A percentile compares a stretch with the other conserved stretches of the same genome.
Evolutionary conservation across 2,329 filamentous ascomycete genomes (phyloP).

Genomic region (Stromatinia cepivora): DNA sequence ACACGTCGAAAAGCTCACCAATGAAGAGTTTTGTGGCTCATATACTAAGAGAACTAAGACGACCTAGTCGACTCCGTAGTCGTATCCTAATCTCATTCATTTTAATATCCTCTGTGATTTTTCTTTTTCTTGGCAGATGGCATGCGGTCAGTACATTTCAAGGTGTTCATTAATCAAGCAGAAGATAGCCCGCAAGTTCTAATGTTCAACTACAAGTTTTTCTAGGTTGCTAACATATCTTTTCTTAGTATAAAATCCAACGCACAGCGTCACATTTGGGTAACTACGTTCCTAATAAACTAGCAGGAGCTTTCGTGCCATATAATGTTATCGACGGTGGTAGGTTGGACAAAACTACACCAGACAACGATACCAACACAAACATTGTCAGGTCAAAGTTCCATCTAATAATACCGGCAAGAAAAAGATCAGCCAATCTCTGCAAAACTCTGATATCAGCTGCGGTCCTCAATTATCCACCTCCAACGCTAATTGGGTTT

Average conservation of each 20-base stretch:
- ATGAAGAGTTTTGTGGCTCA: constrained; percentile 26
- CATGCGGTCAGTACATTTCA: constrained; percentile 19
- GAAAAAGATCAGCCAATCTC: constrained; percentile 47
- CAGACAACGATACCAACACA: constrained; percentile 18
- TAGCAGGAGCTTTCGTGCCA: constrained; percentile 25
- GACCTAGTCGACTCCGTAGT: constrained; percentile 30
- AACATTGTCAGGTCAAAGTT: constrained; percentile 43
- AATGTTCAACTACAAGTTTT: not conserved
- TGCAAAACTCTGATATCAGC: constrained; percentile 59
- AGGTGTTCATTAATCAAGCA: not conserved
- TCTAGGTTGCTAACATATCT: not conserved
- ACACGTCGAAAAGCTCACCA: constrained; percentile 22
- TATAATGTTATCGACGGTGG: constrained; percentile 18
- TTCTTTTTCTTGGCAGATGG: constrained; percentile 23
- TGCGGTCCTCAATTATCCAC: constrained; percentile 59
- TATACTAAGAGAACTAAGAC: constrained; percentile 27
- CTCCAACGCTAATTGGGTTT: constrained; percentile 53
- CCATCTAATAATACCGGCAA: constrained; percentile 56
- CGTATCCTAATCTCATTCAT: constrained; percentile 25
- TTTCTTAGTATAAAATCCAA: constrained; percentile 26
- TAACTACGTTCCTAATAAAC: constrained; percentile 26
- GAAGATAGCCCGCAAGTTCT: not conserved
- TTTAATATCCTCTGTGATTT: constrained; percentile 24
- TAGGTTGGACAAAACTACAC: constrained; percentile 27
- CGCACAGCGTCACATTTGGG: constrained; percentile 25